Percentiles rank a stretch among this genome's conserved stretches.
These are phyloP conservation scores for Saturnispora quitensis DNA, from an alignment of 805 yeast species.

Conservation along the genomic window DNA sequence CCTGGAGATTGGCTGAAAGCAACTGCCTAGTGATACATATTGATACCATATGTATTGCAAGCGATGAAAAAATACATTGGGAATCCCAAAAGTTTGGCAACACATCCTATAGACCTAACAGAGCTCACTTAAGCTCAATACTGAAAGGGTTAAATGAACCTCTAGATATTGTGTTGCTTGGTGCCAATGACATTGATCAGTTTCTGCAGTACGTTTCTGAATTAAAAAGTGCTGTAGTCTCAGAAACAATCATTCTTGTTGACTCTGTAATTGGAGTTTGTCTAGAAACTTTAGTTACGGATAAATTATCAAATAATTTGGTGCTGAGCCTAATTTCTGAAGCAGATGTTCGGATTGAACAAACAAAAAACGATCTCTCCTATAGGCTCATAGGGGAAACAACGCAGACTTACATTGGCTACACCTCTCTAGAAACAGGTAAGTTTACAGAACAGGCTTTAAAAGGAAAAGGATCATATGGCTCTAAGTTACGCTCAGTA, in stretches of 20 bases:
- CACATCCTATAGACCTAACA: constrained; percentile 2
- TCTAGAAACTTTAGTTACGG: constrained; percentile 14
- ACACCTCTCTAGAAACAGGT: constrained; percentile 8
- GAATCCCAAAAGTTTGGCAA: constrained; percentile 6
- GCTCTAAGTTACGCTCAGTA: constrained; percentile 15
- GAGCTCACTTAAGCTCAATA: background rate
- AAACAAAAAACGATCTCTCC: constrained; percentile 5
- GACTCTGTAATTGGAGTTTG: constrained; percentile 21
- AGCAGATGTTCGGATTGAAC: constrained; percentile 17
- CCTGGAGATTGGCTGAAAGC: constrained; percentile 23
- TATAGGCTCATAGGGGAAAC: constrained; percentile 19
- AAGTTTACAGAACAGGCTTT: constrained; percentile 7
- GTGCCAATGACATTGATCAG: constrained; percentile 10
- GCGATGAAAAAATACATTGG: constrained; percentile 8
- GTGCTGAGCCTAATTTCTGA: constrained; percentile 21
- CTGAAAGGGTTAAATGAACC: background rate
- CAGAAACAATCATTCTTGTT: constrained; percentile 20
- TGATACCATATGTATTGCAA: constrained; percentile 1
- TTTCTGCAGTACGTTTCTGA: constrained; percentile 8
- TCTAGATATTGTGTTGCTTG: constrained; percentile 19
- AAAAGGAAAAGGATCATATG: constrained; percentile 16
- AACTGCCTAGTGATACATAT: constrained; percentile 15
- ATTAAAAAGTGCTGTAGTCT: constrained; percentile 8
- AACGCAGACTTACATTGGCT: constrained; percentile 22
- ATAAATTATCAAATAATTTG: constrained; percentile 9